Evolutionary conservation across 169 alveolate genomes (phyloP).

Genomic region (Plasmodium sp.): DNA sequence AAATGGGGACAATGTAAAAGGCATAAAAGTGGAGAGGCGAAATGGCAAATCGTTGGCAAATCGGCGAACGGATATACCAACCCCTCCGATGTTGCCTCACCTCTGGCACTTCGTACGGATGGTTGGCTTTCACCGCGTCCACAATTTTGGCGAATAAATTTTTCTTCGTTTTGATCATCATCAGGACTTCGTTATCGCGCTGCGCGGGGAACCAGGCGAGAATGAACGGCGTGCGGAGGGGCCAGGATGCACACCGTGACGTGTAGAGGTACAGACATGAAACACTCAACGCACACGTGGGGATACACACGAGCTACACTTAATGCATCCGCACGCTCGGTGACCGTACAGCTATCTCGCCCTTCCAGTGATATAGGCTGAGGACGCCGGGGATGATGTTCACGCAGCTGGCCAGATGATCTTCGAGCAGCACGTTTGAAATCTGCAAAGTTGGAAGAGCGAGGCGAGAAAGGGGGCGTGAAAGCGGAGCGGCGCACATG

Average conservation of each 20-base stretch:
- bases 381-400: conserved; percentile 54
- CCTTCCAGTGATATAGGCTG: conserved; percentile 72
- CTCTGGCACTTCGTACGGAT: conserved; percentile 74
- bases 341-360: conserved; percentile 64
- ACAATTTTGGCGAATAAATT: conserved; percentile 45
- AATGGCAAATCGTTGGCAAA: background rate
- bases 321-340: background rate
- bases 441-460: background rate
- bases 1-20: background rate
- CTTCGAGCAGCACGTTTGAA: conserved; percentile 39
- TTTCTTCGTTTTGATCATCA: conserved; percentile 74
- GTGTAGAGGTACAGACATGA: too few relatives aligned
- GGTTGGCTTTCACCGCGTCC: conserved; percentile 32
- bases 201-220: background rate
- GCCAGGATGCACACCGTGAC: background rate
- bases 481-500: background rate
- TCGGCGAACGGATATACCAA: background rate
- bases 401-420: conserved; percentile 51
- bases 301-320: background rate
- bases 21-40: background rate
- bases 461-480: background rate
- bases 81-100: conserved; percentile 3
- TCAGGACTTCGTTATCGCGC: conserved; percentile 66
- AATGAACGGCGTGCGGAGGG: background rate
- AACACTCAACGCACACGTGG: background rate